phyloP scores from a whole-genome alignment of 495 filamentous ascomycete species.

The Talaromyces liani region DNA sequence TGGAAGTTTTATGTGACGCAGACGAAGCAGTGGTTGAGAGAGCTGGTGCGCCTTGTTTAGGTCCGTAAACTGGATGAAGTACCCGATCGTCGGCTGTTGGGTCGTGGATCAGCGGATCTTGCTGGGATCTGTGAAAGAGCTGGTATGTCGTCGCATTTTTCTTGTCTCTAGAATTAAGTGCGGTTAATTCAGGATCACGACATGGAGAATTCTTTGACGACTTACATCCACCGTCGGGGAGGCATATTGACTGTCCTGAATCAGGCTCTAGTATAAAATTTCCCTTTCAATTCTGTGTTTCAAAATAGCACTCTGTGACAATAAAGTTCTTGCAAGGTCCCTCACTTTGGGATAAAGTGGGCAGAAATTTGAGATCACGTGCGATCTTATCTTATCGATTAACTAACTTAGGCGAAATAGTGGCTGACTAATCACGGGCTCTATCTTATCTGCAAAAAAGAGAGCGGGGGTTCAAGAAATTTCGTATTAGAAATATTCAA shows the following conservation, averaged over 20 bases:
- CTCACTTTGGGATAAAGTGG: conserved; percentile 18
- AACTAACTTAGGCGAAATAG: conserved; percentile 5
- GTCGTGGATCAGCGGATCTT: conserved; percentile 94
- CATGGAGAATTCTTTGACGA: conserved; percentile 9
- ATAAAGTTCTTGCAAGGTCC: not conserved
- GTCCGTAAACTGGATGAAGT: conserved; percentile 46
- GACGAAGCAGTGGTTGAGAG: conserved; percentile 17
- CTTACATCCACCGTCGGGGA: conserved; percentile 82
- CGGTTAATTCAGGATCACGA: not conserved
- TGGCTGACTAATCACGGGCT: conserved; percentile 17
- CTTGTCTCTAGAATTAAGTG: conserved; percentile 61
- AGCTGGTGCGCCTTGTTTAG: conserved; percentile 22
- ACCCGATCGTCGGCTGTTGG: conserved; percentile 73
- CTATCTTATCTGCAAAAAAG: conserved; percentile 21
- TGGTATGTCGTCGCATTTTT: conserved; percentile 86
- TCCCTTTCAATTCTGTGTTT: too few relatives aligned
- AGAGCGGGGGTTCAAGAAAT: conserved; percentile 6
- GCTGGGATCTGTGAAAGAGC: conserved; percentile 91
- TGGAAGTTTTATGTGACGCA: conserved; percentile 38
- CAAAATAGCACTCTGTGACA: too few relatives aligned
- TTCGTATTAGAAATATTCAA: conserved; percentile 7
- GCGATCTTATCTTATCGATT: conserved; percentile 13
- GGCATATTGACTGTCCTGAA: conserved; percentile 50
- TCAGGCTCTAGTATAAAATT: not conserved
- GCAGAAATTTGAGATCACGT: conserved; percentile 28